phyloP scores from a whole-genome alignment of 192 early-diverging fungal species.

The Lunasporangiospora selenospora region DNA sequence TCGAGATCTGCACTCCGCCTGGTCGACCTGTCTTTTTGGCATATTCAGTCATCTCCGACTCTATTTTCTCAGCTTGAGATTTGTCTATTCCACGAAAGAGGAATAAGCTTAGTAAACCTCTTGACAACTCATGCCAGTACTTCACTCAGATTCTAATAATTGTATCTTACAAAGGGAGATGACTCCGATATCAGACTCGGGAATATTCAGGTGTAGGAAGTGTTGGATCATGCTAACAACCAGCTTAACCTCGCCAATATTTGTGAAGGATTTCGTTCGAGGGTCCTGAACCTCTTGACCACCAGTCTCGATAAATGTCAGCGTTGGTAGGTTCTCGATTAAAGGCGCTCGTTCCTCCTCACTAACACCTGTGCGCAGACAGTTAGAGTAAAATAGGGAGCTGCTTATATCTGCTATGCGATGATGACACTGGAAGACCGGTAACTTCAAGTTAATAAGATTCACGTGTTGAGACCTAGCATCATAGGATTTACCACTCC shows the following conservation, averaged over 20 bases:
- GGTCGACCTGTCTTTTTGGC: constrained; percentile 41
- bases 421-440: constrained; percentile 76
- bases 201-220: constrained; percentile 52
- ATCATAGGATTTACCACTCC: background rate
- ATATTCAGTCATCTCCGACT: constrained; percentile 15
- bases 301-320: constrained; percentile 63
- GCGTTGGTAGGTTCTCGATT: constrained; percentile 56
- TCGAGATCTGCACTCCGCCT: constrained; percentile 58
- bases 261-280: constrained; percentile 60
- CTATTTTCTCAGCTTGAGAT: constrained; percentile 62
- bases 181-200: constrained; percentile 63
- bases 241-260: constrained; percentile 58
- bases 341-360: constrained; percentile 45
- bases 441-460: background rate
- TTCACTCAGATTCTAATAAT: background rate
- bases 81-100: constrained; percentile 59
- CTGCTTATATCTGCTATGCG: constrained; percentile 67
- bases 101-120: background rate
- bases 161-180: constrained; percentile 70
- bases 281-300: constrained; percentile 56
- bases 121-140: background rate
- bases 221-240: constrained; percentile 49
- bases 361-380: constrained; percentile 54
- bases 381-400: constrained; percentile 64
- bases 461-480: background rate